Conservation (phyloP, 2,329 filamentous ascomycete genomes). For the Fusarium burgessii region DNA sequence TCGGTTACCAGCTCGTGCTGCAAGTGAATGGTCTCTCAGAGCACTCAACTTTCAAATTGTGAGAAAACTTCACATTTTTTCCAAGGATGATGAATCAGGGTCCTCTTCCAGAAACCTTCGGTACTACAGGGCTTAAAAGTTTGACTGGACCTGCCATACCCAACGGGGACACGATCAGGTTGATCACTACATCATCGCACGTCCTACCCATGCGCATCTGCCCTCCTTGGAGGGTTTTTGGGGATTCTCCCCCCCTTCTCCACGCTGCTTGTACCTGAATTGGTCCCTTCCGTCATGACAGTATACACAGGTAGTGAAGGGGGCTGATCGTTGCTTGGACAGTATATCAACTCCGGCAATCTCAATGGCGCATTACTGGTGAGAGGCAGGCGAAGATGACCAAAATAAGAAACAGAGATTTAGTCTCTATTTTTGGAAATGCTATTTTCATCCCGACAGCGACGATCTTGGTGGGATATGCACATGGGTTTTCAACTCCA, state of each 20-base stretch:
- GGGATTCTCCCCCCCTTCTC: slow-evolving; percentile 33
- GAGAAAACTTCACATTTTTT: background rate
- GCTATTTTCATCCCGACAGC: slow-evolving; percentile 32
- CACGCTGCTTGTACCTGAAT: slow-evolving; percentile 28
- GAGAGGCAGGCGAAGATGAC: slow-evolving; percentile 11
- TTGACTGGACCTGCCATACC: slow-evolving; percentile 36
- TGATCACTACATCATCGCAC: slow-evolving; percentile 44
- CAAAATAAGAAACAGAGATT: slow-evolving; percentile 26
- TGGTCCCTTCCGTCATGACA: slow-evolving; percentile 1
- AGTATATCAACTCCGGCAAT: slow-evolving; percentile 26
- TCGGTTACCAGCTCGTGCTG: slow-evolving; percentile 13
- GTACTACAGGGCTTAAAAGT: slow-evolving; percentile 29
- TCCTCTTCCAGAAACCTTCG: slow-evolving; percentile 37
- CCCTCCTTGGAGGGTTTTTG: slow-evolving; percentile 28
- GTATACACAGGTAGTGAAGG: slow-evolving; percentile 30
- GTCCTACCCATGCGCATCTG: slow-evolving; percentile 39
- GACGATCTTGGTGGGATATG: slow-evolving; percentile 21
- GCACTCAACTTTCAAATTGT: background rate
- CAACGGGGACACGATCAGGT: slow-evolving; percentile 32
- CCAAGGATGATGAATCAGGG: slow-evolving; percentile 30
- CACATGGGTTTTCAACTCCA: slow-evolving; percentile 3
- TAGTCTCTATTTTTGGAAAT: slow-evolving; percentile 36
- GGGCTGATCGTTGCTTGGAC: slow-evolving; percentile 37
- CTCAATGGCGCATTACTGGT: slow-evolving; percentile 33
- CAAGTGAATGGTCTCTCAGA: slow-evolving; percentile 3